phyloP scores from a whole-genome alignment of 2,329 filamentous ascomycete genomes.

The Nemania bipapillata region DNA sequence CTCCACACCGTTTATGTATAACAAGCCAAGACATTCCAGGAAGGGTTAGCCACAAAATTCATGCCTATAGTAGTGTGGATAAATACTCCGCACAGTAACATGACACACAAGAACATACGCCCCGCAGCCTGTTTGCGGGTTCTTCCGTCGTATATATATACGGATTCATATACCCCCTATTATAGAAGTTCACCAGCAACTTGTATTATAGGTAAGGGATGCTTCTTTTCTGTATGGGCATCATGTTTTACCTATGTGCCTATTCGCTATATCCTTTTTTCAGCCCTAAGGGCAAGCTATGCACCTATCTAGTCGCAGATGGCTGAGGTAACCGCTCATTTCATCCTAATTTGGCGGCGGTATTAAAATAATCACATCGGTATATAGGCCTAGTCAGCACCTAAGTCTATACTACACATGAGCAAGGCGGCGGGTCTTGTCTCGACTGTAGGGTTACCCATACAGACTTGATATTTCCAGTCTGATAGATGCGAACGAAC shows the following conservation, averaged over 20 bases:
- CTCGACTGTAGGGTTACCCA: no score
- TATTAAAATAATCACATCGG: not conserved
- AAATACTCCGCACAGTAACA: not conserved
- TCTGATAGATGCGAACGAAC: no score
- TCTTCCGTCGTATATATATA: not conserved
- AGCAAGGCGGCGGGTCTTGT: not conserved
- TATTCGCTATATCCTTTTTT: no score
- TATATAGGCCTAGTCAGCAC: not conserved
- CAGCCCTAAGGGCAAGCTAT: no score
- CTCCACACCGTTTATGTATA: conserved; percentile 20
- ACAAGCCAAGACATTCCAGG: not conserved
- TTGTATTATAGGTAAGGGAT: no score
- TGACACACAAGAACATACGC: not conserved
- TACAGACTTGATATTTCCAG: no score
- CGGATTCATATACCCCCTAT: not conserved
- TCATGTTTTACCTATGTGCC: no score
- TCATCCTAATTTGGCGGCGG: not conserved
- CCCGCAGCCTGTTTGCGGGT: not conserved
- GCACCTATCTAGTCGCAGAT: no score
- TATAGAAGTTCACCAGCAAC: no score
- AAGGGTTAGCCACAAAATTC: conserved; percentile 12
- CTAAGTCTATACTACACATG: not conserved
- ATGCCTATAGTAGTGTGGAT: not conserved
- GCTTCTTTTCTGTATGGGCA: no score
- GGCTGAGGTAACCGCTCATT: not conserved